Conservation (phyloP, 169 alveolate genomes). For the Theileria parva region DNA sequence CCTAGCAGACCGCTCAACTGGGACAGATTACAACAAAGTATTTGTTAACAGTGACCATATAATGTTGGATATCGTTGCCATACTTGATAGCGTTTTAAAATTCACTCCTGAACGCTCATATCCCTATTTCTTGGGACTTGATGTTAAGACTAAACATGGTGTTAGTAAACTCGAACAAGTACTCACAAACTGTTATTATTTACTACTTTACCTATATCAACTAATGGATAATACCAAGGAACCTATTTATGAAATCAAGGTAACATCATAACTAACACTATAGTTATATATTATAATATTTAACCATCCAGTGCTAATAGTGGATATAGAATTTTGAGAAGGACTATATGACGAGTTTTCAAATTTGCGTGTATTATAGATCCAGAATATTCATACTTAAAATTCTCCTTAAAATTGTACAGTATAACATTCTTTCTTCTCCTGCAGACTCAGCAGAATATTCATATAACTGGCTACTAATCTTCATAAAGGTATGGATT, state of each 20-base stretch:
- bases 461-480: slow-evolving; percentile 54
- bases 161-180: slow-evolving; percentile 12
- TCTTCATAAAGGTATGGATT: slow-evolving; percentile 40
- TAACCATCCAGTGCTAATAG: too few relatives aligned
- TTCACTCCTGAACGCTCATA: slow-evolving; percentile 14
- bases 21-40: slow-evolving; percentile 11
- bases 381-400: slow-evolving; percentile 49
- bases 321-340: slow-evolving; percentile 1
- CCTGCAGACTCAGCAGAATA: slow-evolving; percentile 59
- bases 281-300: too few relatives aligned
- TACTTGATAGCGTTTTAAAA: slow-evolving; percentile 40
- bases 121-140: slow-evolving; percentile 3
- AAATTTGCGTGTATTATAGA: slow-evolving; percentile 47
- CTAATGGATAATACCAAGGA: slow-evolving; percentile 4
- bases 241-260: slow-evolving; percentile 58
- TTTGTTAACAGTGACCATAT: slow-evolving; percentile 34
- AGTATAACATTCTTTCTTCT: slow-evolving; percentile 15
- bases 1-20: slow-evolving; percentile 25
- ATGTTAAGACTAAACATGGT: slow-evolving; percentile 27
- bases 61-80: slow-evolving; percentile 44
- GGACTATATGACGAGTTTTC: slow-evolving; percentile 31
- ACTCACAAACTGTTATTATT: slow-evolving; percentile 36
- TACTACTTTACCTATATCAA: slow-evolving; percentile 21
- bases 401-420: slow-evolving; percentile 13
- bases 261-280: neutral